Percentiles rank a stretch among this genome's conserved stretches.
These are phyloP conservation scores for Combretum micranthum DNA, from an alignment of 345 rosid species.

Conservation along the genomic window DNA sequence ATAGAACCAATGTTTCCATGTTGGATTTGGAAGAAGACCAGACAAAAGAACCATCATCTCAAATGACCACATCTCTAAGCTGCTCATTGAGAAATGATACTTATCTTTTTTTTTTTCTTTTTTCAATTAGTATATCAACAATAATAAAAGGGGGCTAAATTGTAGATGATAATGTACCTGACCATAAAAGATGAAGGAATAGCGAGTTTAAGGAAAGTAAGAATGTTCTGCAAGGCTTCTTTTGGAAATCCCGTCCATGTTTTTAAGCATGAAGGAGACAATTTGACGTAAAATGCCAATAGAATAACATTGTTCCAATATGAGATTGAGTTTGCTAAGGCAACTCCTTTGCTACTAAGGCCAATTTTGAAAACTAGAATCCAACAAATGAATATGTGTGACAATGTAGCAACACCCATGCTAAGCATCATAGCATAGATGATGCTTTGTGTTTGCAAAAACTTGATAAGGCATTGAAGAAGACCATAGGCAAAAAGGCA, in stretches of 20 bases:
- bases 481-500: constrained; percentile 58
- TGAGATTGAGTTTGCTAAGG: constrained; percentile 59
- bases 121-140: neutral
- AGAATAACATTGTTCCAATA: constrained; percentile 64
- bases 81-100: constrained; percentile 16
- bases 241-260: constrained; percentile 79
- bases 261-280: constrained; percentile 49
- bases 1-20: constrained; percentile 71
- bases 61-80: constrained; percentile 91
- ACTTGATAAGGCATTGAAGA: constrained; percentile 63
- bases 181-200: constrained; percentile 85
- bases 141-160: neutral
- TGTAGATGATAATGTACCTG: constrained; percentile 31
- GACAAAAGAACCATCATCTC: constrained; percentile 79
- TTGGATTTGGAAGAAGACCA: constrained; percentile 79
- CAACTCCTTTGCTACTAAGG: constrained; percentile 69
- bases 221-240: constrained; percentile 39
- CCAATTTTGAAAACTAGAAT: constrained; percentile 46
- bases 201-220: constrained; percentile 47
- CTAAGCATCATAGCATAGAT: constrained; percentile 62
- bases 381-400: constrained; percentile 63
- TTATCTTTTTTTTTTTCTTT: no score
- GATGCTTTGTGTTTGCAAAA: constrained; percentile 72
- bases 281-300: constrained; percentile 51
- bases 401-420: constrained; percentile 46